phyloP scores from a whole-genome alignment of 2,329 filamentous ascomycete genomes.

The Penicillium corylophilum region DNA sequence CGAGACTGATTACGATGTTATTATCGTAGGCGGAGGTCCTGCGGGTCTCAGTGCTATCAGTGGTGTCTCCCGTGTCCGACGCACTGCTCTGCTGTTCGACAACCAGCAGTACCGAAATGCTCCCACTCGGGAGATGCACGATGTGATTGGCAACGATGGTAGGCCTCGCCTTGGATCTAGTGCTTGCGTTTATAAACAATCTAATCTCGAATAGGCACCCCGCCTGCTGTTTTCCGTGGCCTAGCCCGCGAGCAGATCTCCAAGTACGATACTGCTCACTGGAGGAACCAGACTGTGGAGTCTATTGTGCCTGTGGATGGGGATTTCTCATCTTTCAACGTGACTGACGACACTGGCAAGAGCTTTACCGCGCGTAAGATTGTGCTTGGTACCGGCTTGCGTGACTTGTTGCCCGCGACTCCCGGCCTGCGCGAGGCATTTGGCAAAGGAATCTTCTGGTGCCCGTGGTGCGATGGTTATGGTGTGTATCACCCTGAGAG shows the following conservation, averaged over 20 bases:
- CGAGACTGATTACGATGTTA: constrained; percentile 50
- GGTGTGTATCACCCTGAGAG: constrained; percentile 21
- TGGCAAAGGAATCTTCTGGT: constrained; percentile 63
- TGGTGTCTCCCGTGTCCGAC: constrained; percentile 56
- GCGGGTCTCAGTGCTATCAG: constrained; percentile 55
- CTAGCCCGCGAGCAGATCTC: constrained; percentile 54
- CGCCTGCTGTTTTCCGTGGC: constrained; percentile 54
- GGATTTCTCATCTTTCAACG: constrained; percentile 43
- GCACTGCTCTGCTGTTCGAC: constrained; percentile 57
- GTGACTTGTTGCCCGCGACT: constrained; percentile 55
- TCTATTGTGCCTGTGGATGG: constrained; percentile 9
- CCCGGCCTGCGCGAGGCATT: constrained; percentile 57
- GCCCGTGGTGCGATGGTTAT: constrained; percentile 64
- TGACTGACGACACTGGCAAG: constrained; percentile 35
- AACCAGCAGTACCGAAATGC: constrained; percentile 59
- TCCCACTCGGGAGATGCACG: constrained; percentile 59
- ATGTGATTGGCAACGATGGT: constrained; percentile 61
- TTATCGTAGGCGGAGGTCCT: constrained; percentile 59
- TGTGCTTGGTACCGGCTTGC: constrained; percentile 59
- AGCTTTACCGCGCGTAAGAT: constrained; percentile 53
- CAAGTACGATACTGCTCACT: constrained; percentile 50
- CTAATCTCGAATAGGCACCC: not conserved
- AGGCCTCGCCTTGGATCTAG: constrained; percentile 1
- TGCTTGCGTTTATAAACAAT: not conserved
- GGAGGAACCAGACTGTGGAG: constrained; percentile 50